Percentiles rank a stretch among this genome's conserved stretches.
Conservation (phyloP, 2,329 filamentous ascomycete genomes). For the Diaporthe citriasiana region DNA sequence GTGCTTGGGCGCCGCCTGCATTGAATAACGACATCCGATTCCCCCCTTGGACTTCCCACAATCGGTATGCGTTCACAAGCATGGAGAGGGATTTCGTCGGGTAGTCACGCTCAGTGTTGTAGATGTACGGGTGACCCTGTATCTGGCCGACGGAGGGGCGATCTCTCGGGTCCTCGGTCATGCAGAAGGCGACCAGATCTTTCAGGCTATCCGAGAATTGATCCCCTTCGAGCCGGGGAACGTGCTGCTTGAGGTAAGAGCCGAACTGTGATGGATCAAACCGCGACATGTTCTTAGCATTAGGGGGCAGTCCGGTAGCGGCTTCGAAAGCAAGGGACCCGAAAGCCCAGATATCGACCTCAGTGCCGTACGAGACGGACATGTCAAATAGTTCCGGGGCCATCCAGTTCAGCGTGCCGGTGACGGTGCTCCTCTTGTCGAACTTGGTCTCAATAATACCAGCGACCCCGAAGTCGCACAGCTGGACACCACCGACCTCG, state of each 20-base stretch:
- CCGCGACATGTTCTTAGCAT: slow-evolving; percentile 65
- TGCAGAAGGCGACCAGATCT: slow-evolving; percentile 79
- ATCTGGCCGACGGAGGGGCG: slow-evolving; percentile 79
- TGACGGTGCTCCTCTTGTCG: slow-evolving; percentile 84
- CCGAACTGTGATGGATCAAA: slow-evolving; percentile 67
- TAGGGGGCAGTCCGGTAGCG: slow-evolving; percentile 82
- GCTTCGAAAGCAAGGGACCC: slow-evolving; percentile 86
- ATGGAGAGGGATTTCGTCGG: slow-evolving; percentile 74
- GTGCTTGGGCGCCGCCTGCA: slow-evolving; percentile 69
- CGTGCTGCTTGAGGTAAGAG: slow-evolving; percentile 70
- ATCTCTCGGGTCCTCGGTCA: slow-evolving; percentile 76
- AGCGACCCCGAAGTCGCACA: slow-evolving; percentile 88
- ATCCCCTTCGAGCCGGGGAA: slow-evolving; percentile 79
- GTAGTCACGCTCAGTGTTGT: slow-evolving; percentile 71
- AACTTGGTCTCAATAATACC: slow-evolving; percentile 82
- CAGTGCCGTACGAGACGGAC: slow-evolving; percentile 75
- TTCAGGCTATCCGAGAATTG: slow-evolving; percentile 78
- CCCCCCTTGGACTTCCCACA: slow-evolving; percentile 83
- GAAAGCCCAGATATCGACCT: slow-evolving; percentile 88
- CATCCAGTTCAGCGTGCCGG: slow-evolving; percentile 90
- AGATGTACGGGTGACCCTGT: slow-evolving; percentile 78
- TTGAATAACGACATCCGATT: slow-evolving; percentile 76
- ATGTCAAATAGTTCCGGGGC: slow-evolving; percentile 82
- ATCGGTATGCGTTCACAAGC: slow-evolving; percentile 79
- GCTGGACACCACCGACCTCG: slow-evolving; percentile 81